Conservation (phyloP, 495 filamentous ascomycete species). For the Tuber indicum region DNA sequence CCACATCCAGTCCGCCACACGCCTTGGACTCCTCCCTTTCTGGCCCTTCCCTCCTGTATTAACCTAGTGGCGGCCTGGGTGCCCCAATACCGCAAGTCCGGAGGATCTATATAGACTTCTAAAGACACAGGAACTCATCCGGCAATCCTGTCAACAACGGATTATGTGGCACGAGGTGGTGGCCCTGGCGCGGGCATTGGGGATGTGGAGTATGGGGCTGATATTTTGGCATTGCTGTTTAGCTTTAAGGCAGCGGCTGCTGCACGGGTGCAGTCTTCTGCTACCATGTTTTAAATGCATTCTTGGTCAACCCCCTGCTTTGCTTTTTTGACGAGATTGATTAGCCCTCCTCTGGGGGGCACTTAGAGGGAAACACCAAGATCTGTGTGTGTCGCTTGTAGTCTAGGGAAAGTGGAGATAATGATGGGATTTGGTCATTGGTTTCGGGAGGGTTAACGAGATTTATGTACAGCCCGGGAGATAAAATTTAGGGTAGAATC, state of each 20-base stretch:
- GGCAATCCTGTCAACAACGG: constrained; percentile 53
- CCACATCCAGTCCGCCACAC: constrained; percentile 76
- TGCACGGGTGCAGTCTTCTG: constrained; percentile 57
- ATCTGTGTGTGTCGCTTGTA: no score
- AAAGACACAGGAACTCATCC: constrained; percentile 76
- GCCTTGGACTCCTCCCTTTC: constrained; percentile 43
- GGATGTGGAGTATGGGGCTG: constrained; percentile 43
- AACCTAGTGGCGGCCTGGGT: constrained; percentile 23
- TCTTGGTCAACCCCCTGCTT: constrained; percentile 46
- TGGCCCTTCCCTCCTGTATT: constrained; percentile 33
- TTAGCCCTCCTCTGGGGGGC: constrained; percentile 44
- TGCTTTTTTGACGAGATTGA: constrained; percentile 42
- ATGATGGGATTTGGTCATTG: no score
- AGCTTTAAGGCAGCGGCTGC: constrained; percentile 54
- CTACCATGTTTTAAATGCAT: constrained; percentile 57
- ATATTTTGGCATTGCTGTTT: constrained; percentile 43
- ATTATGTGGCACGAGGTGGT: constrained; percentile 42
- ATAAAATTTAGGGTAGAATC: no score
- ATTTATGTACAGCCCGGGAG: no score
- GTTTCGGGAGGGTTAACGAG: no score
- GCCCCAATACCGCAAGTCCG: constrained; percentile 43
- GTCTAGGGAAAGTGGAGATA: no score
- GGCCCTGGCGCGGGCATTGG: constrained; percentile 43
- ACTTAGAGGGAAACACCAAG: constrained; percentile 31
- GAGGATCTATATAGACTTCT: constrained; percentile 60